phyloP scores from a whole-genome alignment of 352 stramenopile genomes.

The Phytophthora aleatoria region DNA sequence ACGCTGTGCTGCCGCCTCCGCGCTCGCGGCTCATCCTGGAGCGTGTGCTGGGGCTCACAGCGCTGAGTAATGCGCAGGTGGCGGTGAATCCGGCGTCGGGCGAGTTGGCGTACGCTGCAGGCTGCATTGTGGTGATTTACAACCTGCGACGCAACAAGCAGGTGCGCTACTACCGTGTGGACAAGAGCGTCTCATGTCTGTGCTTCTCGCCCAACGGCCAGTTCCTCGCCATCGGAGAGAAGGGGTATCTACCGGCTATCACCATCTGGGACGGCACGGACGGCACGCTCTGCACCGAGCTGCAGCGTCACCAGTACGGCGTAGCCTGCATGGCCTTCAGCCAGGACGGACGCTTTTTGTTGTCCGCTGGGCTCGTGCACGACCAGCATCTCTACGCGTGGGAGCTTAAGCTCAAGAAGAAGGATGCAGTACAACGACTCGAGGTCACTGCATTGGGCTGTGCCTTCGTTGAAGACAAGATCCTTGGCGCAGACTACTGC shows the following conservation, averaged over 20 bases:
- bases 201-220: constrained; percentile 85
- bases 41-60: constrained; percentile 80
- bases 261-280: constrained; percentile 86
- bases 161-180: constrained; percentile 87
- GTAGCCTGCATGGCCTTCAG: constrained; percentile 84
- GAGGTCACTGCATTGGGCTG: constrained; percentile 44
- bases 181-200: constrained; percentile 83
- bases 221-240: constrained; percentile 89
- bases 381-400: constrained; percentile 85
- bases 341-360: constrained; percentile 56
- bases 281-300: constrained; percentile 79
- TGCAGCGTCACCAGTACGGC: constrained; percentile 85
- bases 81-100: constrained; percentile 76
- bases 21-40: constrained; percentile 76
- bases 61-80: constrained; percentile 75
- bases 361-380: constrained; percentile 81
- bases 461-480: constrained; percentile 66
- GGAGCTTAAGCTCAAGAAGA: constrained; percentile 49
- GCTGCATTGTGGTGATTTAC: constrained; percentile 92
- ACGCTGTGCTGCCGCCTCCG: constrained; percentile 11
- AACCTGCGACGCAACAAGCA: constrained; percentile 87
- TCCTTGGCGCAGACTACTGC: constrained; percentile 75
- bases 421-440: constrained; percentile 16
- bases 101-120: constrained; percentile 86
- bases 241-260: constrained; percentile 81